These are phyloP conservation scores for Globisporangium barbulae DNA, from an alignment of 352 stramenopile species.

Conservation along the genomic window DNA sequence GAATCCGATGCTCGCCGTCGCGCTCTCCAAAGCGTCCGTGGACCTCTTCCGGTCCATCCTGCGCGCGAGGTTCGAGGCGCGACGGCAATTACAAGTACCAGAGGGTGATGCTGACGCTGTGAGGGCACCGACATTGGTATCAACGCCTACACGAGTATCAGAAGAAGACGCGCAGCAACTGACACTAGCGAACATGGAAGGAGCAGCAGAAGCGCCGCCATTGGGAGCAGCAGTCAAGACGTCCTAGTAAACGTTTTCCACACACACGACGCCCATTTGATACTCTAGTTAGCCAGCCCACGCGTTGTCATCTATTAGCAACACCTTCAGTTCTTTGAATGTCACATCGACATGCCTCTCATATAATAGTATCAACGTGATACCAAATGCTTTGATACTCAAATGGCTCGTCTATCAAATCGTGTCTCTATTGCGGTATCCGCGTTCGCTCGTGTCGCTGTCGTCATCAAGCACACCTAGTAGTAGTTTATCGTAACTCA, in stretches of 20 bases:
- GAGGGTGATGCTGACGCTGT: neutral
- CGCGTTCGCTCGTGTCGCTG: too few species aligned
- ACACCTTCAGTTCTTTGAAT: too few species aligned
- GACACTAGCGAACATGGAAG: neutral
- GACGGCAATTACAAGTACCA: conserved; percentile 9
- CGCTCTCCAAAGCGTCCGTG: conserved; percentile 83
- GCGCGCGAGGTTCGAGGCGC: conserved; percentile 28
- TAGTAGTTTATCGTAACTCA: neutral
- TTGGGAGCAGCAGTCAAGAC: conserved; percentile 4
- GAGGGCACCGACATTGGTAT: conserved; percentile 1
- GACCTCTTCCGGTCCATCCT: conserved; percentile 65
- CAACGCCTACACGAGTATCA: conserved; percentile 7
- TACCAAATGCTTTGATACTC: too few species aligned
- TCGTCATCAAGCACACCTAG: too few species aligned
- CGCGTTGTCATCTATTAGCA: too few species aligned
- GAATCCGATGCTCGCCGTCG: conserved; percentile 84
- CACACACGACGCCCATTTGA: neutral
- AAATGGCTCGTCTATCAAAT: too few species aligned
- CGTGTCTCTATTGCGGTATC: too few species aligned
- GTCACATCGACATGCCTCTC: too few species aligned
- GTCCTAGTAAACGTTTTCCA: neutral
- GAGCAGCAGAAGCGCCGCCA: neutral
- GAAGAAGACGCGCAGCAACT: neutral
- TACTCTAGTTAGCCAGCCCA: neutral
- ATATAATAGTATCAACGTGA: too few species aligned